phyloP scores from a whole-genome alignment of 768 basidiomycete genomes.

The Podaxis rugospora region DNA sequence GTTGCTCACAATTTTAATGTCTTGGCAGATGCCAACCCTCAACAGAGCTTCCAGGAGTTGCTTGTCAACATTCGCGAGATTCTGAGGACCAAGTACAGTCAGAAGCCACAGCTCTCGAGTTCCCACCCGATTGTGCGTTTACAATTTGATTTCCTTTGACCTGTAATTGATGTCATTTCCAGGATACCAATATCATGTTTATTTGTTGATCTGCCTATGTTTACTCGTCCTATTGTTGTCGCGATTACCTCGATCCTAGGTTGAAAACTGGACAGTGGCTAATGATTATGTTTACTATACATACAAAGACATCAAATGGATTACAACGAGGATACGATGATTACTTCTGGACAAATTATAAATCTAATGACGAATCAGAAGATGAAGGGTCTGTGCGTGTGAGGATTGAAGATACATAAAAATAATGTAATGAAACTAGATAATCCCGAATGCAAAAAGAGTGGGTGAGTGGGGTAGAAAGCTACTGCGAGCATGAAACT shows the following conservation, averaged over 20 bases:
- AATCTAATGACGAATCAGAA: not conserved
- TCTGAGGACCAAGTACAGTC: conserved; percentile 34
- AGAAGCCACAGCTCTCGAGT: conserved; percentile 40
- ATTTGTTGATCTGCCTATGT: conserved; percentile 18
- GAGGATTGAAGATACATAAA: too few relatives aligned
- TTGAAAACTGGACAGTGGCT: not conserved
- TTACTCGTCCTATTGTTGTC: not conserved
- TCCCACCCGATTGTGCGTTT: conserved; percentile 35
- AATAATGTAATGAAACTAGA: too few relatives aligned
- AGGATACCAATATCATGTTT: conserved; percentile 28
- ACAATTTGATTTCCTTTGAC: not conserved
- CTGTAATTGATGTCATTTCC: not conserved
- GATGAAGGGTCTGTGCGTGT: not conserved
- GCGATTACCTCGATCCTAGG: not conserved
- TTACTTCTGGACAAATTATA: not conserved
- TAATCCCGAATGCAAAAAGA: too few relatives aligned
- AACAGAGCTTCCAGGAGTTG: conserved; percentile 41
- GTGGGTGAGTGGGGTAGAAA: not conserved
- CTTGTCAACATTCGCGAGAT: conserved; percentile 35
- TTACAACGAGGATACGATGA: not conserved
- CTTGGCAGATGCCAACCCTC: conserved; percentile 30
- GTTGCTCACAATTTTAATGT: not conserved
- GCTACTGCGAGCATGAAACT: conserved; percentile 35
- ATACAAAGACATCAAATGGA: not conserved
- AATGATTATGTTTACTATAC: not conserved